Conservation (phyloP, 129 eudicot species). For the Flaveria bidentis region DNA sequence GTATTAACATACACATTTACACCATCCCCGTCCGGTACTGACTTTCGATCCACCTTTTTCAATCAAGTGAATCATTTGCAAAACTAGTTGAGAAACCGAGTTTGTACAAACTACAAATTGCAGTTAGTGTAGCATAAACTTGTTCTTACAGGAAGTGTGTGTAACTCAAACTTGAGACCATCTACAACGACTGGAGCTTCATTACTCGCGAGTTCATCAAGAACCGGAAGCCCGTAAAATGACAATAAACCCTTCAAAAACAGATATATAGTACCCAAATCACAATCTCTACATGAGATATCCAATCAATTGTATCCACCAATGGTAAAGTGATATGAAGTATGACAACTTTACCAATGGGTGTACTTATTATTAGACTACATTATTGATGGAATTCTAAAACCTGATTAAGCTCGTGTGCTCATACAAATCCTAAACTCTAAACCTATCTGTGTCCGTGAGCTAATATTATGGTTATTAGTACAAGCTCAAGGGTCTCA, state of each 20-base stretch:
- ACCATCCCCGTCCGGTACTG: constrained; percentile 91
- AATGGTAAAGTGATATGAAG: too few relatives aligned
- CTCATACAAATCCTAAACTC: too few relatives aligned
- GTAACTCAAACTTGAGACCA: constrained; percentile 65
- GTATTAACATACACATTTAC: constrained; percentile 76
- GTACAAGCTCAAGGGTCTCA: too few relatives aligned
- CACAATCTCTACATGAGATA: not conserved
- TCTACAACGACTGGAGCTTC: constrained; percentile 44
- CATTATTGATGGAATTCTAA: too few relatives aligned
- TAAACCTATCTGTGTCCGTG: too few relatives aligned
- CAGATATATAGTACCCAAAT: not conserved
- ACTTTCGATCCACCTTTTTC: constrained; percentile 70
- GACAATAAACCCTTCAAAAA: constrained; percentile 29
- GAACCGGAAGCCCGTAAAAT: constrained; percentile 81
- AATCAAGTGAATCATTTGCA: not conserved
- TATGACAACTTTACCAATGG: too few relatives aligned
- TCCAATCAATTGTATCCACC: not conserved
- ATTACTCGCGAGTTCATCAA: constrained; percentile 44
- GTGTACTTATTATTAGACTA: too few relatives aligned
- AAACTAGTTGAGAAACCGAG: not conserved
- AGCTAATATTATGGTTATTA: too few relatives aligned
- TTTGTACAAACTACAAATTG: not conserved
- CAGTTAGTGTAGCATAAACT: not conserved
- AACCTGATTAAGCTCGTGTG: too few relatives aligned
- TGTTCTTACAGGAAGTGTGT: constrained; percentile 75